Conservation (phyloP, 164 flowering plant genomes). For the Dillenia suffruticosa region DNA sequence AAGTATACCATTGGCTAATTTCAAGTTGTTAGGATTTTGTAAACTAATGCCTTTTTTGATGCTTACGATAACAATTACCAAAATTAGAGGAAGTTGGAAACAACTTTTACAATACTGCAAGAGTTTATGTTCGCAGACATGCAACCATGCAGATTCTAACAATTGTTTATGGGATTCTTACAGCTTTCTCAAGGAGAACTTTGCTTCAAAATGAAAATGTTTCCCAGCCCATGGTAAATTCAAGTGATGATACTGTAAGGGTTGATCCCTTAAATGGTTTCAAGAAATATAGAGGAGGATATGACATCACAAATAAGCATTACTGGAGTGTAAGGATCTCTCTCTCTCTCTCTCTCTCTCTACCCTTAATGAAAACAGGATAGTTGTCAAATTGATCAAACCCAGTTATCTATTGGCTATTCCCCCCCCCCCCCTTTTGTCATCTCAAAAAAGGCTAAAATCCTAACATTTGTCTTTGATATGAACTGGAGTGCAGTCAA, state of each 20-base stretch:
- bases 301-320: slow-evolving; percentile 68
- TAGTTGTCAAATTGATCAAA: no score
- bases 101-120: no score
- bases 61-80: no score
- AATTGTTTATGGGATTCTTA: neutral
- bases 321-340: slow-evolving; percentile 78
- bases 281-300: slow-evolving; percentile 82
- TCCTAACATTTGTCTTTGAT: neutral
- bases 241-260: slow-evolving; percentile 48
- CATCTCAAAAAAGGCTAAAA: neutral
- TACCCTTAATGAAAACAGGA: neutral
- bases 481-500: slow-evolving; percentile 46
- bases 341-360: slow-evolving; percentile 14
- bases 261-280: slow-evolving; percentile 67
- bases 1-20: no score
- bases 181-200: slow-evolving; percentile 22
- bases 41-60: no score
- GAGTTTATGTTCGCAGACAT: no score
- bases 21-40: no score
- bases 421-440: neutral
- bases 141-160: neutral
- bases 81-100: no score
- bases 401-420: neutral
- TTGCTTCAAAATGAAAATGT: slow-evolving; percentile 25
- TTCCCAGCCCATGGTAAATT: slow-evolving; percentile 11